These are phyloP conservation scores for Angomonas deanei DNA, from an alignment of 208 protist genomes.

Conservation along the genomic window DNA sequence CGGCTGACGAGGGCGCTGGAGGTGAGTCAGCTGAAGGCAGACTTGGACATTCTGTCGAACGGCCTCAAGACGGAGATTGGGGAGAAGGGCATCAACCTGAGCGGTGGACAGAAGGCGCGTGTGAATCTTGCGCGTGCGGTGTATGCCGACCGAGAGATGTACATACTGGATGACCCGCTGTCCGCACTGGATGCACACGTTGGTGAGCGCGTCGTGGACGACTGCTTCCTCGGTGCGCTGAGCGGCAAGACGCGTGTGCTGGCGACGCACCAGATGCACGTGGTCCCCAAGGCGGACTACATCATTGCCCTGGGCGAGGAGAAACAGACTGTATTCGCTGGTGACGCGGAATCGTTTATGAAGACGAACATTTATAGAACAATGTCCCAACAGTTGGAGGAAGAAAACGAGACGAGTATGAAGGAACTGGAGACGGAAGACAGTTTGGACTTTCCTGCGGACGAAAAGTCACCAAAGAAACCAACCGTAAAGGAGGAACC, in stretches of 20 bases:
- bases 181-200: conserved; percentile 91
- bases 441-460: neutral
- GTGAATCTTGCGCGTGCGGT: conserved; percentile 83
- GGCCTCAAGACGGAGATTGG: conserved; percentile 89
- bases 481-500: conserved; percentile 8
- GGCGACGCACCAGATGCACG: conserved; percentile 93
- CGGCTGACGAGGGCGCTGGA: conserved; percentile 45
- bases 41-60: conserved; percentile 70
- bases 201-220: conserved; percentile 33
- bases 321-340: conserved; percentile 38
- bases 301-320: conserved; percentile 84
- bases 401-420: conserved; percentile 6
- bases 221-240: conserved; percentile 51
- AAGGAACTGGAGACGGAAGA: neutral
- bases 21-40: conserved; percentile 69
- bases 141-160: conserved; percentile 80
- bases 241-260: conserved; percentile 83
- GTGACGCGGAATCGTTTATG: conserved; percentile 27
- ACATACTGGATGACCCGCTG: conserved; percentile 92
- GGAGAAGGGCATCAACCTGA: conserved; percentile 86
- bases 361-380: conserved; percentile 13
- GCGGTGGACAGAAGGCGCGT: conserved; percentile 86
- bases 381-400: neutral
- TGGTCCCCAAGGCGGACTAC: conserved; percentile 65
- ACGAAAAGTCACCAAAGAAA: neutral